phyloP scores from a whole-genome alignment of 495 filamentous ascomycete genomes.

The Arthonia radiata region DNA sequence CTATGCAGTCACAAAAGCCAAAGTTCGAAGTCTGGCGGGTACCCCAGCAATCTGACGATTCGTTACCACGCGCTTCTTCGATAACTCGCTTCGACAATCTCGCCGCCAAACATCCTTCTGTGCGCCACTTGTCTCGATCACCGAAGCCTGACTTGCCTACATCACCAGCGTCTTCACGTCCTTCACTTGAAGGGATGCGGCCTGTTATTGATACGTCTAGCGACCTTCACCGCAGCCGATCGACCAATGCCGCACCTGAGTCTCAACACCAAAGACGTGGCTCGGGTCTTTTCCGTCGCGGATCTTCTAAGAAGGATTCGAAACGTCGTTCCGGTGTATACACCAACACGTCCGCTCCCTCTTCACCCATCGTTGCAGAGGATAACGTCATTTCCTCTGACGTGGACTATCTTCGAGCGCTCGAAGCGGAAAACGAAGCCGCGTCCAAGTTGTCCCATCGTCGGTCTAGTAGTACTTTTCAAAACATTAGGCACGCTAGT shows the following conservation, averaged over 20 bases:
- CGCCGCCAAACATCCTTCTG: background rate
- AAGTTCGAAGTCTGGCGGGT: constrained; percentile 14
- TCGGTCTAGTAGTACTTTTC: constrained; percentile 30
- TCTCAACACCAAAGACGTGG: too few species aligned
- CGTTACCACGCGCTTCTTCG: constrained; percentile 2
- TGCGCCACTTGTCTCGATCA: background rate
- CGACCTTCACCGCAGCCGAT: too few species aligned
- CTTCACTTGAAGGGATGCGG: constrained; percentile 53
- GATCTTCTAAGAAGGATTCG: too few species aligned
- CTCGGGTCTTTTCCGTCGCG: too few species aligned
- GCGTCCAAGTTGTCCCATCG: constrained; percentile 26
- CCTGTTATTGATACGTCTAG: too few species aligned
- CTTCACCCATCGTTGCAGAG: too few species aligned
- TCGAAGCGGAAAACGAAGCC: constrained; percentile 52
- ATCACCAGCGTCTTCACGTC: constrained; percentile 45
- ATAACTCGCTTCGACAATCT: background rate
- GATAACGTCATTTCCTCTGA: too few species aligned
- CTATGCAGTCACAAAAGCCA: constrained; percentile 20
- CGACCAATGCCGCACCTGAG: too few species aligned
- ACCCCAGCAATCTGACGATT: constrained; percentile 2
- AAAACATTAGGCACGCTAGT: constrained; percentile 60
- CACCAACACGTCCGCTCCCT: too few species aligned
- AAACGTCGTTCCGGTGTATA: too few species aligned
- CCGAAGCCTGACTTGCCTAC: constrained; percentile 20
- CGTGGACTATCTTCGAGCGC: constrained; percentile 62